Percentiles rank a stretch among this genome's conserved stretches.
Conservation (phyloP, 257 asterid species). For the Leonotis leonurus region DNA sequence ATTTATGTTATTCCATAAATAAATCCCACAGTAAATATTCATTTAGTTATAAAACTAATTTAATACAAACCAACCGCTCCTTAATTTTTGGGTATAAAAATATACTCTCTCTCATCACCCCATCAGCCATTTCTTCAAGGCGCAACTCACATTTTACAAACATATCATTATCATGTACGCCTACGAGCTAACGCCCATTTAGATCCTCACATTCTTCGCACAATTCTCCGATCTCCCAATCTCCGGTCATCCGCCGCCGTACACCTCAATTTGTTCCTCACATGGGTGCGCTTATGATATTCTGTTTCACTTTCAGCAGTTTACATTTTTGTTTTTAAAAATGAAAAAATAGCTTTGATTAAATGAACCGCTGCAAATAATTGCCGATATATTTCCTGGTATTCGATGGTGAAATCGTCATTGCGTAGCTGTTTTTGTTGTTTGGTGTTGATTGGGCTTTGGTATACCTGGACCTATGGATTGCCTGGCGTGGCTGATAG, state of each 20-base stretch:
- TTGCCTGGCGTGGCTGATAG: not conserved
- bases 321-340: not conserved
- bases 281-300: conserved; percentile 43
- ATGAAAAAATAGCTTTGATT: not conserved
- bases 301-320: conserved; percentile 14
- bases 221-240: conserved; percentile 18
- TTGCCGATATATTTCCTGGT: not conserved
- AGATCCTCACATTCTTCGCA: conserved; percentile 24
- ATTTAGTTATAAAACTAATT: not conserved
- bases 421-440: not conserved
- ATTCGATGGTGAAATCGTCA: not conserved
- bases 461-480: not conserved
- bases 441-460: not conserved
- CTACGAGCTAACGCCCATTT: conserved; percentile 20
- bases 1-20: too few relatives aligned
- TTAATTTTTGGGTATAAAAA: not conserved
- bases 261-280: conserved; percentile 8
- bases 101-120: not conserved
- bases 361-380: conserved; percentile 28
- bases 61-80: conserved; percentile 2
- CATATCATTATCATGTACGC: conserved; percentile 12
- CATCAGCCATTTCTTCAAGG: conserved; percentile 13
- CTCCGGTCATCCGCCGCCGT: conserved; percentile 19
- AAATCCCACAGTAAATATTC: not conserved
- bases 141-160: not conserved